Percentiles rank a stretch among this genome's conserved stretches.
phyloP scores from a whole-genome alignment of 179 eudicot species.

The Drosera spatulata region DNA sequence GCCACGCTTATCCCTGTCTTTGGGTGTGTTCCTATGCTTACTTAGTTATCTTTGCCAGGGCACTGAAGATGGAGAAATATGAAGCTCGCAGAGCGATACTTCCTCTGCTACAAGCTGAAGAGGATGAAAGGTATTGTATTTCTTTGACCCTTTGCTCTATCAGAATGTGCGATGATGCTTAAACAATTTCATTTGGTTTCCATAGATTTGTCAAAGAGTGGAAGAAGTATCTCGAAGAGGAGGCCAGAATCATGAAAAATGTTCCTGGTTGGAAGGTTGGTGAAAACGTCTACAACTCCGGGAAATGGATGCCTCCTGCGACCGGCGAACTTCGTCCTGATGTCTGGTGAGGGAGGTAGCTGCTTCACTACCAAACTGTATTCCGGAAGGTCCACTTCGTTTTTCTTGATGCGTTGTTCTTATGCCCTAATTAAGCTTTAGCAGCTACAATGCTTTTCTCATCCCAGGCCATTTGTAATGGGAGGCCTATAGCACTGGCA shows the following conservation, averaged over 20 bases:
- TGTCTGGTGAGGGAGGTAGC: conserved; percentile 49
- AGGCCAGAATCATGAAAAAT: conserved; percentile 92
- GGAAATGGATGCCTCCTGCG: conserved; percentile 9
- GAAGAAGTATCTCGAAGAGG: conserved; percentile 79
- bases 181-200: neutral
- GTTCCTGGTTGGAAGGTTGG: conserved; percentile 99
- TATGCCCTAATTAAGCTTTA: no score
- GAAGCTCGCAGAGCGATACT: conserved; percentile 75
- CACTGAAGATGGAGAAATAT: conserved; percentile 64
- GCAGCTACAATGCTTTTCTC: no score
- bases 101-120: conserved; percentile 6
- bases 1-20: no score
- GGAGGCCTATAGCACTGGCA: no score
- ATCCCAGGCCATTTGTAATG: no score
- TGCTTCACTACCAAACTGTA: no score
- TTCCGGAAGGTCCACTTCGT: no score
- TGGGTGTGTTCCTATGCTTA: no score
- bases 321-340: conserved; percentile 82
- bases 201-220: conserved; percentile 90
- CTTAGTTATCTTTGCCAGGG: conserved; percentile 24
- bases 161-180: no score
- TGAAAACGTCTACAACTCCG: conserved; percentile 88
- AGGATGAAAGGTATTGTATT: conserved; percentile 1
- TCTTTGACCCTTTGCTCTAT: neutral
- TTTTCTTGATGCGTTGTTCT: no score